Percentiles rank a stretch among this genome's conserved stretches.
Conservation (phyloP, 2,329 filamentous ascomycete genomes). For the Aspergillus sp. region DNA sequence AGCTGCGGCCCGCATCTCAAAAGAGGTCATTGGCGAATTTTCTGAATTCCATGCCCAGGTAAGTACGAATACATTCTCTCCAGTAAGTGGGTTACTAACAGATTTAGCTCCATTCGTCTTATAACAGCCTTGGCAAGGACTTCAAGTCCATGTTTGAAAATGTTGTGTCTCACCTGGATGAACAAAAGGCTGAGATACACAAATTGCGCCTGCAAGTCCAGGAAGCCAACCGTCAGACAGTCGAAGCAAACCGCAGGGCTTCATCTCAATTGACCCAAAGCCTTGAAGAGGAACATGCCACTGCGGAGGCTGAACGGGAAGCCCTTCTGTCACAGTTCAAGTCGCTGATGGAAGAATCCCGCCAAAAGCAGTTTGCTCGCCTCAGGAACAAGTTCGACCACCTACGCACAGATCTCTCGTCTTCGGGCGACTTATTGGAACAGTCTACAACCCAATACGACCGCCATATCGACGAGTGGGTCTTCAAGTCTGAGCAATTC, state of each 20-base stretch:
- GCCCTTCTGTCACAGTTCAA: constrained; percentile 72
- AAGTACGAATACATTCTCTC: constrained; percentile 12
- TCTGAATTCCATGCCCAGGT: constrained; percentile 72
- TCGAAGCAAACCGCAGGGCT: constrained; percentile 64
- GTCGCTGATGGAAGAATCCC: constrained; percentile 68
- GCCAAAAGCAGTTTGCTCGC: constrained; percentile 67
- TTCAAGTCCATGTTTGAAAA: constrained; percentile 84
- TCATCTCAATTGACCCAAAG: constrained; percentile 64
- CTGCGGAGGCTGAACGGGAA: constrained; percentile 68
- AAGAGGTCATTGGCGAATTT: constrained; percentile 82
- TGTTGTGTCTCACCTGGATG: constrained; percentile 66
- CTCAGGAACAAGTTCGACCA: constrained; percentile 59
- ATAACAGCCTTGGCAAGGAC: constrained; percentile 75
- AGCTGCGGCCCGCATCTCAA: constrained; percentile 82
- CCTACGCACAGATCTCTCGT: constrained; percentile 61
- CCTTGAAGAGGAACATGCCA: constrained; percentile 70
- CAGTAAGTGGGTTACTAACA: constrained; percentile 11
- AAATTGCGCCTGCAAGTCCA: constrained; percentile 67
- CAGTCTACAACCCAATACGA: constrained; percentile 62
- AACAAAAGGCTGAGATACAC: constrained; percentile 73
- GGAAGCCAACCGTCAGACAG: constrained; percentile 61
- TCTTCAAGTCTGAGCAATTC: constrained; percentile 62
- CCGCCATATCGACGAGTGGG: constrained; percentile 70
- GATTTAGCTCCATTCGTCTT: constrained; percentile 70
- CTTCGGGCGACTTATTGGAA: constrained; percentile 62